These are phyloP conservation scores for Globisporangium echinulatum DNA, from an alignment of 352 stramenopile species.

Conservation along the genomic window DNA sequence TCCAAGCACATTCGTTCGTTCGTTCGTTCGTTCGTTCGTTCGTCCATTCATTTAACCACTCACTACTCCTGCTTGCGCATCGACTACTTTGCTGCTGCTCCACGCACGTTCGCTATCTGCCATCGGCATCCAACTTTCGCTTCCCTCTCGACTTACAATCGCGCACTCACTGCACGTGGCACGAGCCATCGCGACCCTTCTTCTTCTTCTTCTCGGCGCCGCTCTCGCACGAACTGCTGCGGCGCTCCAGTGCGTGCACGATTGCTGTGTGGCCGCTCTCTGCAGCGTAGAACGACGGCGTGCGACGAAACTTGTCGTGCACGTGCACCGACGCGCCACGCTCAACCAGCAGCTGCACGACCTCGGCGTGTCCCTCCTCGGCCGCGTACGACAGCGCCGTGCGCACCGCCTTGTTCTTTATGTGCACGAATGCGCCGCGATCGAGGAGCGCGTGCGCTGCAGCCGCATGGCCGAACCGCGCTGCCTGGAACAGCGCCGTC, in stretches of 20 bases:
- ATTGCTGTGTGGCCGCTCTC: conserved; percentile 8
- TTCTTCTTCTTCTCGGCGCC: background rate
- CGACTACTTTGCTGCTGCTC: no score
- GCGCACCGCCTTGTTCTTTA: conserved; percentile 6
- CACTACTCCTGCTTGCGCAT: no score
- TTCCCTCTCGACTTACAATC: no score
- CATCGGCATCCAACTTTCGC: no score
- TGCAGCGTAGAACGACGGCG: conserved; percentile 8
- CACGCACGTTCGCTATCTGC: no score
- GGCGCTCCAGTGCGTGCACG: conserved; percentile 6
- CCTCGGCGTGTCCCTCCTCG: conserved; percentile 6
- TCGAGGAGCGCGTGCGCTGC: conserved; percentile 5
- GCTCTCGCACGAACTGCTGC: conserved; percentile 3
- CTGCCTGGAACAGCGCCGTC: conserved; percentile 10
- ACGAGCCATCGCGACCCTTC: background rate
- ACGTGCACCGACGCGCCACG: conserved; percentile 10
- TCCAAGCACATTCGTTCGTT: background rate
- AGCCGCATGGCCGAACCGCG: conserved; percentile 7
- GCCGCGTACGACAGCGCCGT: conserved; percentile 11
- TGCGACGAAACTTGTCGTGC: conserved; percentile 6
- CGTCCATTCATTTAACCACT: background rate
- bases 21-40: conserved; percentile 6
- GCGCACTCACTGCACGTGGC: conserved; percentile 1
- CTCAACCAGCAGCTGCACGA: conserved; percentile 10
- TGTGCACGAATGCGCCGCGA: conserved; percentile 8